These are phyloP conservation scores for Exophiala bonariae DNA, from an alignment of 2,329 filamentous ascomycete genomes.

Conservation along the genomic window DNA sequence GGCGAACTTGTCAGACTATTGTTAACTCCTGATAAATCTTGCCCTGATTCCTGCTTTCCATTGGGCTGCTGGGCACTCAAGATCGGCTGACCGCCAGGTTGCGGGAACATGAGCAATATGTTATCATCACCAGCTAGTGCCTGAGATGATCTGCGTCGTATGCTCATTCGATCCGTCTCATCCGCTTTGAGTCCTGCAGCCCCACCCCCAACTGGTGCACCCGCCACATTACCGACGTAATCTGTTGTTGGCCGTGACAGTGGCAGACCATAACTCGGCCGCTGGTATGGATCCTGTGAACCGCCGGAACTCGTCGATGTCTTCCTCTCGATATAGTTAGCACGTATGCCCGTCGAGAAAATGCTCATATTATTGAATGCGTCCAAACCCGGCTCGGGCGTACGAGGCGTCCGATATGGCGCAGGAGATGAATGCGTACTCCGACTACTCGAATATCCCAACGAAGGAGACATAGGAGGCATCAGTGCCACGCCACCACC, in stretches of 20 bases:
- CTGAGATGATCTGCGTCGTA: conserved; percentile 24
- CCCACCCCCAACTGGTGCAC: neutral
- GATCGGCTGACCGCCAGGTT: conserved; percentile 9
- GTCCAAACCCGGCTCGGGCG: conserved; percentile 14
- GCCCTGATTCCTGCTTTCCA: conserved; percentile 8
- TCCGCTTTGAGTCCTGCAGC: neutral
- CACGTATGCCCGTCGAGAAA: conserved; percentile 4
- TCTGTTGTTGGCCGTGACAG: no score
- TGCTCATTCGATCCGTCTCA: conserved; percentile 16
- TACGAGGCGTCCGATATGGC: conserved; percentile 8
- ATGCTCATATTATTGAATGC: conserved; percentile 14
- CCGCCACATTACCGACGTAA: neutral
- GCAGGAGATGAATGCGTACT: conserved; percentile 23
- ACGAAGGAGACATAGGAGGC: conserved; percentile 18
- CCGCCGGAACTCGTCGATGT: conserved; percentile 11
- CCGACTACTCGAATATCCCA: conserved; percentile 23
- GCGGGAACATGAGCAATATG: conserved; percentile 21
- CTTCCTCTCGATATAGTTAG: conserved; percentile 7
- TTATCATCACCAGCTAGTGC: conserved; percentile 24
- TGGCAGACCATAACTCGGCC: neutral
- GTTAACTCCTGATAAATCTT: conserved; percentile 2
- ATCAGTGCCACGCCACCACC: conserved; percentile 1
- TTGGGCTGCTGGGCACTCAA: neutral
- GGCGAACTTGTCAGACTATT: conserved; percentile 10
- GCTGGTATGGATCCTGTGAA: conserved; percentile 12